Percentiles rank a stretch among this genome's conserved stretches.
Conservation (phyloP, 495 filamentous ascomycete genomes). For the Hypoxylon fuscum region DNA sequence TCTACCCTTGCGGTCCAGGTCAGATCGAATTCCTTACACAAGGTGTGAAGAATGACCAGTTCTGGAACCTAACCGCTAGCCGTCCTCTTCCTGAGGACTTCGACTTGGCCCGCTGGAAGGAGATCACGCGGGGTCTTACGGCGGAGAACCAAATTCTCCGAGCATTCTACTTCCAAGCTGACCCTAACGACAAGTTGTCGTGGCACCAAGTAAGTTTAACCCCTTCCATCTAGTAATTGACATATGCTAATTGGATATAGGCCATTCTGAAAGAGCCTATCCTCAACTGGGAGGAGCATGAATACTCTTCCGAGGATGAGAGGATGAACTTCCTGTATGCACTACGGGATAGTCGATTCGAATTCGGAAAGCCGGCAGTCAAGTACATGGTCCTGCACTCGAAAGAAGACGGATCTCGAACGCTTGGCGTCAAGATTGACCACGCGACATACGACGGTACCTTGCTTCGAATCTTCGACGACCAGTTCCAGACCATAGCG, state of each 20-base stretch:
- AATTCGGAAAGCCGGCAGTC: background rate
- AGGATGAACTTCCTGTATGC: background rate
- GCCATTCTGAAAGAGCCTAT: slow-evolving; percentile 1
- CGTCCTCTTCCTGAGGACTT: background rate
- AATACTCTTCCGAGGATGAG: background rate
- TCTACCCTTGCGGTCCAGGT: slow-evolving; percentile 1
- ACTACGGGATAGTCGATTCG: background rate
- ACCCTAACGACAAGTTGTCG: background rate
- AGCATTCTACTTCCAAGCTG: background rate
- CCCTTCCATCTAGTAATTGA: no score
- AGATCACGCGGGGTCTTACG: background rate
- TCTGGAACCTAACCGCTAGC: background rate
- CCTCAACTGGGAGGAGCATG: background rate
- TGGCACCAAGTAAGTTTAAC: background rate
- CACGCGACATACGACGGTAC: slow-evolving; percentile 2
- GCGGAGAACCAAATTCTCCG: slow-evolving; percentile 1
- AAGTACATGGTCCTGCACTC: background rate
- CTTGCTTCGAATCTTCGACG: background rate
- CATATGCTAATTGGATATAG: no score
- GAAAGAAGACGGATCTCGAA: background rate
- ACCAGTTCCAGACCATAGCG: background rate
- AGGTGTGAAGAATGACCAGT: background rate
- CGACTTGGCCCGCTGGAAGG: background rate
- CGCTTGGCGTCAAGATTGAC: background rate
- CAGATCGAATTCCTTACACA: slow-evolving; percentile 4